phyloP scores from a whole-genome alignment of 305 asterid species.

The Rubia balearica region DNA sequence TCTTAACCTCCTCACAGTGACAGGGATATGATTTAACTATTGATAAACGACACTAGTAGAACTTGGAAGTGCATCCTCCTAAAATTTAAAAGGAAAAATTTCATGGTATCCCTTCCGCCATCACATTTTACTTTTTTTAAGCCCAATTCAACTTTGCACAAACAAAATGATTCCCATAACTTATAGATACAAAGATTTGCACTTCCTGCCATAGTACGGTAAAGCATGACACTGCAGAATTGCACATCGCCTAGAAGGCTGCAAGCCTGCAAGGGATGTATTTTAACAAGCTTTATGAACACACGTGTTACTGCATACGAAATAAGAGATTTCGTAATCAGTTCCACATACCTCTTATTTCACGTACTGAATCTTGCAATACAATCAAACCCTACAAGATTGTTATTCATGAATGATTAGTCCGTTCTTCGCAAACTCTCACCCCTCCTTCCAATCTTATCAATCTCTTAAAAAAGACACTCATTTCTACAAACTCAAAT shows the following conservation, averaged over 20 bases:
- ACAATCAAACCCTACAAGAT: neutral
- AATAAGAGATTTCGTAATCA: neutral
- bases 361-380: no score
- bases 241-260: neutral
- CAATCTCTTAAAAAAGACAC: neutral
- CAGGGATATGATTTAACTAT: neutral
- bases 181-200: neutral
- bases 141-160: neutral
- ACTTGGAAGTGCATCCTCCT: neutral
- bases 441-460: neutral
- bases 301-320: neutral
- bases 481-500: neutral
- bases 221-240: neutral
- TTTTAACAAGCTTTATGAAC: neutral
- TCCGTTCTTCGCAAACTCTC: neutral
- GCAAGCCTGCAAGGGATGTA: neutral
- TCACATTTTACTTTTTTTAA: neutral
- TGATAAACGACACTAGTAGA: neutral
- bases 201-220: neutral
- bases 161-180: neutral
- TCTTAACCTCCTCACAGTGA: neutral
- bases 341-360: neutral
- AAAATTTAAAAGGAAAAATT: neutral
- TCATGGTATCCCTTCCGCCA: neutral
- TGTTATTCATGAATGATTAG: neutral